Evolutionary conservation across 83 land plant species (phyloP), one percentile per base, ranked within the genome.

Genomic region (Isoetes engelmannii): DNA sequence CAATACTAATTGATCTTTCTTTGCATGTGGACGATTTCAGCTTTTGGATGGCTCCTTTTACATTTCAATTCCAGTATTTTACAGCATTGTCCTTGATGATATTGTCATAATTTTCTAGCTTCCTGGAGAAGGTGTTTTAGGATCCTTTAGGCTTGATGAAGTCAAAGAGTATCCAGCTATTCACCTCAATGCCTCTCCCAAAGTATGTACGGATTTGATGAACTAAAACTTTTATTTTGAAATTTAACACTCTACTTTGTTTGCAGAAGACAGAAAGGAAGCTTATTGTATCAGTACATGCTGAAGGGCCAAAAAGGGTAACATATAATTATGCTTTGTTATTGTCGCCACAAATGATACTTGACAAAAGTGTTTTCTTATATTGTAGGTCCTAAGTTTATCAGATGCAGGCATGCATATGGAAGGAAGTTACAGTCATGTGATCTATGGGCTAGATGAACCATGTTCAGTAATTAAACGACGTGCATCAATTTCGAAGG

Each of bases 281-380:
- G 47, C 82, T 88, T 60, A 41, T 68, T 15, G 61, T 90, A 12
- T 80, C 88, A 56, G 77, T 90, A 10, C 84, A 78, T 80, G 88
- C 99, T 60, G 99, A 94, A 72, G 99, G 90, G 48, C 88, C 97
- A 63, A 85, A 75, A 12, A 86, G 94, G 93, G 99, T 94, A 44
- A 6, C 65, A 68, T 68, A 55, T 68, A 8, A 17, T 15, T 18
- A n/a, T 68, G 10, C 66, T 45, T 6, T 28, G 17, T 67, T 5
- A 43, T 69, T 21, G 9, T 70, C 12, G 15, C 61, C 68, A 47
- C 13, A 48, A 50, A 49, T 37, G 48, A 56, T 57, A 58, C 21
- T 60, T 65, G 9, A 10, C 48, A 21, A 65, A 10, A 51, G 12
- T 10, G 10, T 65, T 65, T 44, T 47, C 37, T 13, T 19, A 59